A percentile compares a stretch with the other conserved stretches of the same genome.
Evolutionary conservation across 2,329 filamentous ascomycete species (phyloP).

Genomic region (Aspergillus sp.): DNA sequence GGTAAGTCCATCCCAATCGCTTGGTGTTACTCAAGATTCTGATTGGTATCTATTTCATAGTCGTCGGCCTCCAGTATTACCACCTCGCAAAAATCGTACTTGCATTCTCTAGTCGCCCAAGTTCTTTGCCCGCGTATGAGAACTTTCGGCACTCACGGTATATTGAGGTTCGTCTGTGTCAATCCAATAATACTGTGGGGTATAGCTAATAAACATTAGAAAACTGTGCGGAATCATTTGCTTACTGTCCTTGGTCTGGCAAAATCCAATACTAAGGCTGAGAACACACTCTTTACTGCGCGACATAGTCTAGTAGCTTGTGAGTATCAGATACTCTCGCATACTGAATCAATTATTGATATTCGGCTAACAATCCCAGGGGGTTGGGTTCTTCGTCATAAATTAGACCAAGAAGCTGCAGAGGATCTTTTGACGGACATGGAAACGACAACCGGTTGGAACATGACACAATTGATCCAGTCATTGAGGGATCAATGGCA

Average conservation of each 20-base stretch:
- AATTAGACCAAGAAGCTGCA: conserved; percentile 18
- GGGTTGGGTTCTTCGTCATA: conserved; percentile 21
- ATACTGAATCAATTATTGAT: not conserved
- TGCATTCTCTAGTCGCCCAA: conserved; percentile 12
- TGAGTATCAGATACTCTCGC: conserved; percentile 6
- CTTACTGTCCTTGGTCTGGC: conserved; percentile 20
- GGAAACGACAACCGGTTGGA: conserved; percentile 21
- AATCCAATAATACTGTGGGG: too few species aligned
- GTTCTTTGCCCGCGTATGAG: conserved; percentile 11
- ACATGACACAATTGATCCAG: conserved; percentile 17
- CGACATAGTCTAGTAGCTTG: conserved; percentile 20
- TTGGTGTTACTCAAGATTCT: not conserved
- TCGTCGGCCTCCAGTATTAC: conserved; percentile 32
- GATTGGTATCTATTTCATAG: conserved; percentile 6
- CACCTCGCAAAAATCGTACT: conserved; percentile 28
- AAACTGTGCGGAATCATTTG: conserved; percentile 16
- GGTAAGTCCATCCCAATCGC: conserved; percentile 4
- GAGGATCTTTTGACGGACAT: conserved; percentile 16
- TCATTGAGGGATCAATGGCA: conserved; percentile 19
- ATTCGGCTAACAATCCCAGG: conserved; percentile 6
- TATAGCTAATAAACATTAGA: conserved; percentile 5
- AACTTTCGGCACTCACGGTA: conserved; percentile 14
- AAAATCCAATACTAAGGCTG: conserved; percentile 19
- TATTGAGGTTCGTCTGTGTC: conserved; percentile 12
- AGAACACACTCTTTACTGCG: conserved; percentile 23